Evolutionary conservation across 257 asterid species (phyloP).

Genomic region (Solanum sitiens): DNA sequence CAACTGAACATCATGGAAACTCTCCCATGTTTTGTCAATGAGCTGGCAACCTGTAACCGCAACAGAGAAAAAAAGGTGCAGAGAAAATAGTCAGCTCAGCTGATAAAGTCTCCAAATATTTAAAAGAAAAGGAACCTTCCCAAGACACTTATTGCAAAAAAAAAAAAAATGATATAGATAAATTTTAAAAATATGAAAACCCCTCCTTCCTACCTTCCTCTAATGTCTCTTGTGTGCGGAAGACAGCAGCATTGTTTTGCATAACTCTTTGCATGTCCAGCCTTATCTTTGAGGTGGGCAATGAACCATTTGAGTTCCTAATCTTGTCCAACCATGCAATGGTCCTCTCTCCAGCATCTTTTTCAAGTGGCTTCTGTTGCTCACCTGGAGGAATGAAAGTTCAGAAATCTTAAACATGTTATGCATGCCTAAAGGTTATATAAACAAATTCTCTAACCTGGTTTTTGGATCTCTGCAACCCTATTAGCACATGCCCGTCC

Average conservation of each 20-base stretch:
- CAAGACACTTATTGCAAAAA: not conserved
- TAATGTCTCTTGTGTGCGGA: constrained; percentile 91
- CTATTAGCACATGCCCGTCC: constrained; percentile 98
- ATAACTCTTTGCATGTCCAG: constrained; percentile 88
- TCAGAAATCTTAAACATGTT: constrained; percentile 7
- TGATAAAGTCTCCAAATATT: not conserved
- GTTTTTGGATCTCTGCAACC: constrained; percentile 79
- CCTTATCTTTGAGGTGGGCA: constrained; percentile 84
- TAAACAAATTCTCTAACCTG: constrained; percentile 34
- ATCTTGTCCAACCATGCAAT: constrained; percentile 95
- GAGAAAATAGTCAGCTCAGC: not conserved
- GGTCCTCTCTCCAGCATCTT: constrained; percentile 86
- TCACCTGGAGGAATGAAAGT: constrained; percentile 45
- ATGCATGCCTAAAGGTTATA: not conserved
- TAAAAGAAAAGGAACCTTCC: not conserved
- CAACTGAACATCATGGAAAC: constrained; percentile 81
- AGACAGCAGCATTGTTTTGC: constrained; percentile 99
- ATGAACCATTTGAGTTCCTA: constrained; percentile 83
- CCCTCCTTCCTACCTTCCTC: constrained; percentile 71
- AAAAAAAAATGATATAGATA: not conserved
- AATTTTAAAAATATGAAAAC: not conserved
- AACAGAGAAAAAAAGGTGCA: not conserved
- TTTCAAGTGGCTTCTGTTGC: constrained; percentile 70
- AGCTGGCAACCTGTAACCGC: constrained; percentile 62
- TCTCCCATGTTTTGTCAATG: constrained; percentile 91